Evolutionary conservation across 768 basidiomycete species (phyloP).

Genomic region (Tylopilus sp.): DNA sequence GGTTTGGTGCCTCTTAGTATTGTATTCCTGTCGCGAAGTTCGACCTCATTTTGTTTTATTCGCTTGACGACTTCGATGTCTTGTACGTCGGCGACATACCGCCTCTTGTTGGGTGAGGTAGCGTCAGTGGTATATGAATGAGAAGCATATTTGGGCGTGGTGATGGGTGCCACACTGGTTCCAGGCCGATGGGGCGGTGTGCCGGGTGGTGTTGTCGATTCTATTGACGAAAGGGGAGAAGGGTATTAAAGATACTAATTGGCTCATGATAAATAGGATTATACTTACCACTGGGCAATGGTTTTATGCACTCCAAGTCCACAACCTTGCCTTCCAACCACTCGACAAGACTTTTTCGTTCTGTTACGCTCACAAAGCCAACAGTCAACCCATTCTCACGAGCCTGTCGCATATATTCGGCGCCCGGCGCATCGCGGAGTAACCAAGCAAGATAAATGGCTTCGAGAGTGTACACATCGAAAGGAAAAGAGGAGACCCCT

Average conservation of each 20-base stretch:
- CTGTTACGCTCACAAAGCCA: constrained; percentile 82
- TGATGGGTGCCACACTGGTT: constrained; percentile 15
- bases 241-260: too few relatives aligned
- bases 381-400: constrained; percentile 69
- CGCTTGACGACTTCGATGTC: constrained; percentile 87
- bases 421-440: constrained; percentile 64
- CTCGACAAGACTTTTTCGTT: constrained; percentile 81
- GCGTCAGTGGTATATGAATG: constrained; percentile 13
- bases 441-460: constrained; percentile 86
- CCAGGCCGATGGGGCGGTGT: constrained; percentile 23
- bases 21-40: constrained; percentile 77
- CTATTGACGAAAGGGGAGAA: neutral
- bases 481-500: constrained; percentile 33
- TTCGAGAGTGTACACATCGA: constrained; percentile 73
- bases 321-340: constrained; percentile 65
- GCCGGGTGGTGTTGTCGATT: constrained; percentile 3
- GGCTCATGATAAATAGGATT: too few relatives aligned
- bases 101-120: constrained; percentile 1
- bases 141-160: constrained; percentile 21
- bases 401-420: constrained; percentile 87
- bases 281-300: too few relatives aligned
- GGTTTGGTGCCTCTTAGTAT: constrained; percentile 81
- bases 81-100: constrained; percentile 43
- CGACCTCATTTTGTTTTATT: constrained; percentile 69
- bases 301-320: constrained; percentile 25